These are phyloP conservation scores for Diaporthe aspalathi DNA, from an alignment of 2,329 filamentous ascomycete genomes.

Conservation along the genomic window DNA sequence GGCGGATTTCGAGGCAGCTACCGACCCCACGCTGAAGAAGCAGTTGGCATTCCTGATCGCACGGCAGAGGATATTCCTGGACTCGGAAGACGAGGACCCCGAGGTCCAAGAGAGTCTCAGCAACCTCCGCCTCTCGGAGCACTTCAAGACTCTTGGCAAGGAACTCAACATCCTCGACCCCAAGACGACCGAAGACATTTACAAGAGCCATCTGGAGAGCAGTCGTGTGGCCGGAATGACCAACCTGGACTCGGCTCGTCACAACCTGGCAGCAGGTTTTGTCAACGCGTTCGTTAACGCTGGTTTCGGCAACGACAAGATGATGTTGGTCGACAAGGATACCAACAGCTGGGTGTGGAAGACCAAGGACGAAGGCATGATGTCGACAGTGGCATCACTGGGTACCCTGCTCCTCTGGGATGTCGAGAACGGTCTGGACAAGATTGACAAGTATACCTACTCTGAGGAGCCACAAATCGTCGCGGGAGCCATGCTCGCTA, in stretches of 20 bases:
- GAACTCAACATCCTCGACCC: conserved; percentile 97
- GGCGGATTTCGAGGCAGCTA: conserved; percentile 81
- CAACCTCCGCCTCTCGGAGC: conserved; percentile 87
- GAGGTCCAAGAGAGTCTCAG: conserved; percentile 85
- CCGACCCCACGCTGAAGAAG: conserved; percentile 86
- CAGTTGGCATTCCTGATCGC: conserved; percentile 95
- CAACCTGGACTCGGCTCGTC: conserved; percentile 92
- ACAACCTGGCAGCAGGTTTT: conserved; percentile 95
- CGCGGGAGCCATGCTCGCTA: conserved; percentile 91
- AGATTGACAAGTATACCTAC: conserved; percentile 95
- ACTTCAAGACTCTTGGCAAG: conserved; percentile 94
- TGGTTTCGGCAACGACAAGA: conserved; percentile 94
- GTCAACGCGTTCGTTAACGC: conserved; percentile 98
- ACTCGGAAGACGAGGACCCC: conserved; percentile 76
- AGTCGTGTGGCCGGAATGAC: conserved; percentile 92
- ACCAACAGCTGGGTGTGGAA: conserved; percentile 99
- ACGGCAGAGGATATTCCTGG: conserved; percentile 88
- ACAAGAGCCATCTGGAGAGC: conserved; percentile 98
- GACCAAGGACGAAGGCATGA: conserved; percentile 97
- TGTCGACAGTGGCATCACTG: conserved; percentile 93
- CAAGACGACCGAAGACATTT: conserved; percentile 97
- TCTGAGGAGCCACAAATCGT: conserved; percentile 83
- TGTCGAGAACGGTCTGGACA: conserved; percentile 89
- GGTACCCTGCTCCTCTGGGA: conserved; percentile 95
- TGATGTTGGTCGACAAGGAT: conserved; percentile 92